Base-by-base conservation (phyloP, 352 stramenopile species). In the Globisporangium takayamanum region DNA sequence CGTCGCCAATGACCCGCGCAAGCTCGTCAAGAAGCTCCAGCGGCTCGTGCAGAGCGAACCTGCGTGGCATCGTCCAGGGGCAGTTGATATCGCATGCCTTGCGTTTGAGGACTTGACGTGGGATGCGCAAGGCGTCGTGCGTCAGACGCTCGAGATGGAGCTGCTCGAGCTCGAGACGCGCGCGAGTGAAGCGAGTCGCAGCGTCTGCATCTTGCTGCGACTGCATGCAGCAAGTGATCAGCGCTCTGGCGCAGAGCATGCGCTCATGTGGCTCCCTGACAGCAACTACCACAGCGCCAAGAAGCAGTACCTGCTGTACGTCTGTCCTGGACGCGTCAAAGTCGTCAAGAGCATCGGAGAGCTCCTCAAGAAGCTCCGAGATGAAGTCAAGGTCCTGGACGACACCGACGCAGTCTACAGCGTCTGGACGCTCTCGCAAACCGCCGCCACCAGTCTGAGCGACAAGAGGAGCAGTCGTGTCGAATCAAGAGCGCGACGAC, bases 251-350 rank as follows among this genome's bases (percentile, higher is more conserved):
- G 49, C 30, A 42, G 67, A 78, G n/a, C 56, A 72, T 14, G 72
- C 72, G 1, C 56, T 85, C 0, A 62, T 88, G 51, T 88, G 72
- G 73, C 68, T 80, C 46, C 68, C 69, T n/a, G 25, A 26, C 3
- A 37, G 22, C 0, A 39, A 60, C 15, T 47, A 62, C 14, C 25
- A 42, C 22, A 36, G 44, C 15, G 63, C 51, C 11, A 74, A 67
- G 42, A 60, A 52, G 4, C 69, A 73, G n/a, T 74, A 74, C 47
- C 50, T 92, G 41, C 26, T 92, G 14, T 92, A 88, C 26, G 66
- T 82, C 0, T 85, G 70, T 44, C 81, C 81, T 36, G 81, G 79
- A 2, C 68, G 77, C 16, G 70, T 89, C 20, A 92, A 92, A 55
- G 66, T 89, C 39, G 70, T 88, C 8, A 86, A 80, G 53, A 81